A percentile compares a stretch with the other conserved stretches of the same genome.
phyloP scores from a whole-genome alignment of 2,329 filamentous ascomycete genomes.

The Sclerotinia glacialis region DNA sequence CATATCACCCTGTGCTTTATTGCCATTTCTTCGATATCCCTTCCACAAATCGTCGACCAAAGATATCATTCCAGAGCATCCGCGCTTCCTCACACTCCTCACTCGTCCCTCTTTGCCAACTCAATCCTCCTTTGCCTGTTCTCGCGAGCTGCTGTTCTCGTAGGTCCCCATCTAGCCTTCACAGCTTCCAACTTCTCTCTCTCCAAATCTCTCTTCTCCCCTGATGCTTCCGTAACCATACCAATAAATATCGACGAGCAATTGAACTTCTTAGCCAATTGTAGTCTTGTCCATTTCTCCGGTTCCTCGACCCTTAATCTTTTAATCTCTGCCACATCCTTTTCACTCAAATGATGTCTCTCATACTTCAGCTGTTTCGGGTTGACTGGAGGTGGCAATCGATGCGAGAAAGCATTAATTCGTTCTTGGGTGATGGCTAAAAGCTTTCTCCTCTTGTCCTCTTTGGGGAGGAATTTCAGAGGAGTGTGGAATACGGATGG shows the following conservation, averaged over 20 bases:
- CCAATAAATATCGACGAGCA: constrained; percentile 57
- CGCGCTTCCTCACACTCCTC: constrained; percentile 14
- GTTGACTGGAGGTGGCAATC: constrained; percentile 34
- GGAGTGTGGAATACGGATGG: constrained; percentile 63
- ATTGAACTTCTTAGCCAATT: constrained; percentile 53
- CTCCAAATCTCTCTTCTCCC: constrained; percentile 48
- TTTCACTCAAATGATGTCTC: constrained; percentile 50
- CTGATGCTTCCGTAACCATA: constrained; percentile 51
- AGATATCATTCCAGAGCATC: background rate
- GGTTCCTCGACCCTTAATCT: constrained; percentile 53
- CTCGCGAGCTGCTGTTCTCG: constrained; percentile 52
- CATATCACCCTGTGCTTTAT: background rate
- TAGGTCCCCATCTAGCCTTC: constrained; percentile 57
- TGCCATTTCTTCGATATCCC: background rate
- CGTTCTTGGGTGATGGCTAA: constrained; percentile 31
- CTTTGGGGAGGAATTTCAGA: constrained; percentile 60
- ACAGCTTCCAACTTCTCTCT: constrained; percentile 48
- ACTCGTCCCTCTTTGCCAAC: constrained; percentile 35
- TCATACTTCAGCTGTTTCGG: constrained; percentile 29
- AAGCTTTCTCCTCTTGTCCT: constrained; percentile 38
- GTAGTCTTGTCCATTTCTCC: constrained; percentile 52
- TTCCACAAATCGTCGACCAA: background rate
- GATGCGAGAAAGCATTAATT: constrained; percentile 22
- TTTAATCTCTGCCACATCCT: constrained; percentile 60
- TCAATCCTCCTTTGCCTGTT: constrained; percentile 53